Evolutionary conservation across 768 basidiomycete species (phyloP).

Genomic region (Infundibulicybe gibba): DNA sequence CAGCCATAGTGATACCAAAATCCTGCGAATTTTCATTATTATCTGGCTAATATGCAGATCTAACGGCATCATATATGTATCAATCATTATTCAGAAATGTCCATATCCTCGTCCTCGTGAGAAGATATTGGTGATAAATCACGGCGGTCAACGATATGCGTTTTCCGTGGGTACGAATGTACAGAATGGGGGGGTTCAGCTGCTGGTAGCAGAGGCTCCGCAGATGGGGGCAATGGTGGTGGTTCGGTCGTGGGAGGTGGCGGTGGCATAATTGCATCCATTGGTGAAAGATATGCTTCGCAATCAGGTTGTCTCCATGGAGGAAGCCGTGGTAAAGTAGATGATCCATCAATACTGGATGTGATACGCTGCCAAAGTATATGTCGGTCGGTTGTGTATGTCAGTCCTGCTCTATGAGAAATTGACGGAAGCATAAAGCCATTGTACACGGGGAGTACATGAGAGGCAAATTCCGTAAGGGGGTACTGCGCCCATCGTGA

Average conservation of each 20-base stretch:
- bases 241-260: constrained; percentile 7
- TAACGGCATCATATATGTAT: no score
- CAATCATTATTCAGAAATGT: constrained; percentile 28
- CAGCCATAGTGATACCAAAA: no score
- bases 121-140: not conserved
- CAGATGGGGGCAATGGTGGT: constrained; percentile 7
- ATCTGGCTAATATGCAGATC: no score
- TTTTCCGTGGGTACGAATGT: not conserved
- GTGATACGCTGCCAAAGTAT: constrained; percentile 37
- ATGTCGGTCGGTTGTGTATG: constrained; percentile 35
- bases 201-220: constrained; percentile 32
- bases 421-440: constrained; percentile 33
- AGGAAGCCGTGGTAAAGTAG: not conserved
- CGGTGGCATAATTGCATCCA: constrained; percentile 17
- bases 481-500: constrained; percentile 64
- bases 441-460: constrained; percentile 50
- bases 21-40: no score
- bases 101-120: constrained; percentile 23
- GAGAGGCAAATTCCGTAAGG: constrained; percentile 52
- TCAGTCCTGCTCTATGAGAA: constrained; percentile 14
- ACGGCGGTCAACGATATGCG: not conserved
- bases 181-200: constrained; percentile 11
- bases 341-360: constrained; percentile 10
- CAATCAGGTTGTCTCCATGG: constrained; percentile 11
- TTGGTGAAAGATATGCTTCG: constrained; percentile 9